Conservation (phyloP, 179 eudicot genomes). For the Pouteria campechiana region DNA sequence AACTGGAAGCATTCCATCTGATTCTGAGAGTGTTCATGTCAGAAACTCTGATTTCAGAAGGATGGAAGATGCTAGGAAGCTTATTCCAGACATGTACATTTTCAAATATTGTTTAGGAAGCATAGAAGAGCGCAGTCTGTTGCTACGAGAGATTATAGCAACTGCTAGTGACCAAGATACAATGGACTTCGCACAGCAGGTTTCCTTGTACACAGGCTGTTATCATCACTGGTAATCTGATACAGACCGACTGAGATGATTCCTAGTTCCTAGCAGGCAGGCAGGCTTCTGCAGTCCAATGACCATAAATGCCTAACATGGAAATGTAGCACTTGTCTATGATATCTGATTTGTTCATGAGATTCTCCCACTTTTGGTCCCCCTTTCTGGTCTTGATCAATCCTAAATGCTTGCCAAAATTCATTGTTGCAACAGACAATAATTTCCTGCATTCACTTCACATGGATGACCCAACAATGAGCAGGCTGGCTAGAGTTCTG, state of each 20-base stretch:
- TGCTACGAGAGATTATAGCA: constrained; percentile 60
- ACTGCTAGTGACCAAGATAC: constrained; percentile 43
- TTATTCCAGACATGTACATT: constrained; percentile 50
- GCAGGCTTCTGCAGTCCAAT: no score
- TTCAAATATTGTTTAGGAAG: constrained; percentile 90
- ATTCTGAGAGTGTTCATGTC: constrained; percentile 52
- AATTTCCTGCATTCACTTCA: no score
- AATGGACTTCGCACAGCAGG: constrained; percentile 53
- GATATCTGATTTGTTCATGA: no score
- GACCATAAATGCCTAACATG: no score
- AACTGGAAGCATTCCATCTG: constrained; percentile 40
- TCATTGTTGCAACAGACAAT: no score
- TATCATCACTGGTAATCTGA: constrained; percentile 68
- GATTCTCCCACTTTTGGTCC: no score
- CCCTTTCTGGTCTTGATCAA: no score
- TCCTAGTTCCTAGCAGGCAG: not conserved
- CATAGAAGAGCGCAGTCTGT: constrained; percentile 49
- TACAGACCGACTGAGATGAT: not conserved
- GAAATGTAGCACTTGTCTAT: no score
- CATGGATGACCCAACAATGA: no score
- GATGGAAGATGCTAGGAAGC: constrained; percentile 22
- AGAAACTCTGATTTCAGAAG: constrained; percentile 28
- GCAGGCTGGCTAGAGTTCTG: no score
- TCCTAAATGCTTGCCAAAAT: no score
- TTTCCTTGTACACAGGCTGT: constrained; percentile 69